Evolutionary conservation across 768 basidiomycete genomes (phyloP), one percentile per base, ranked within the genome.

Genomic region (Coprinopsis cinerea): DNA sequence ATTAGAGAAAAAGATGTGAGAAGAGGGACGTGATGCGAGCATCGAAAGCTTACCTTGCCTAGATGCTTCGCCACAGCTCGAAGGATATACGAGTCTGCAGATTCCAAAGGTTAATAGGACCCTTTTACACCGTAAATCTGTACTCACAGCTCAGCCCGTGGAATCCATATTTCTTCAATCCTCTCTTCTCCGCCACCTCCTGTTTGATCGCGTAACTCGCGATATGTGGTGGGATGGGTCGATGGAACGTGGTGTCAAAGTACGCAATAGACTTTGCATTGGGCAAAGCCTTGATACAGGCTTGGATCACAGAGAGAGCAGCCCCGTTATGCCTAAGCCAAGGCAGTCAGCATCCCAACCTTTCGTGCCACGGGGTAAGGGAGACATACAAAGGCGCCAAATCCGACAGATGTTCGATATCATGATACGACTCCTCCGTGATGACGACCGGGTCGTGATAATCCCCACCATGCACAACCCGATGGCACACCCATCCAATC

Each of bases 241-340:
- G 74, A 65, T 95, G 89, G 67, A 92, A 92, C 3, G 88, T 76
- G 0, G 91, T 89, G 64, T 96, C 92, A 61, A 95, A 96, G 59
- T 85, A 88, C 0, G 92, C 87, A 44, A 94, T 76, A 0, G 87
- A 88, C 25, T 72, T 75, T 17, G 92, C 77, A 11, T 79, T 60
- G 0, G 88, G 85, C 15, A 95, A 72, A 1, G 69, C 68, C 3
- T 75, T 61, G 15, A 87, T 72, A 56, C 83, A 85, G 0, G 80
- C 72, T 53, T 75, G 63, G 55, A 85, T 82, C 28, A 83, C 78
- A 0, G 79, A 71, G 3, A 83, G 70, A 0, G 83, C 79, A 2
- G 79, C 69, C 34, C 77, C 79, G 57, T 84, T 84, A 57, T 85
- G 84, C 22, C 80, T 83, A 42, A 1, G 36, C 35, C 20, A 32